Evolutionary conservation across 306 rosid species (phyloP).

Genomic region (Acacia melanoxylon): DNA sequence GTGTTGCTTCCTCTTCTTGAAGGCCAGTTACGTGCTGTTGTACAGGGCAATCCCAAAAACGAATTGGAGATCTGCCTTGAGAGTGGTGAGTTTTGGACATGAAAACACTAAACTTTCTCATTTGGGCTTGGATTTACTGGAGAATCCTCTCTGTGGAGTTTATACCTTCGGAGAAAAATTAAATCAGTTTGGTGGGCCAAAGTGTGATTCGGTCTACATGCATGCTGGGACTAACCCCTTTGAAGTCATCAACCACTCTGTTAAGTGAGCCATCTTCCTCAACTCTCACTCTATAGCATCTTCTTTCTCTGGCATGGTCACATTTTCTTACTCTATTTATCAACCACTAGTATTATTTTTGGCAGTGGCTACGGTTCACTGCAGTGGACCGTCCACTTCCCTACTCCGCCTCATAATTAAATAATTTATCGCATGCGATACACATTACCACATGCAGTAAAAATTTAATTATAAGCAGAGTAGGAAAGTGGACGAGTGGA

Average conservation of each 20-base stretch:
- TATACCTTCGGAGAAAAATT: too few species aligned
- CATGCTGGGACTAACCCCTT: slow-evolving; percentile 95
- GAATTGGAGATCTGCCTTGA: slow-evolving; percentile 90
- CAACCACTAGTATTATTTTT: too few species aligned
- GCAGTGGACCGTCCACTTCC: too few species aligned
- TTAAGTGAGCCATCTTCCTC: slow-evolving; percentile 57
- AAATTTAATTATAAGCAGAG: too few species aligned
- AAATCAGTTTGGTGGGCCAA: slow-evolving; percentile 17
- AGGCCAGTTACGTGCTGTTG: slow-evolving; percentile 83
- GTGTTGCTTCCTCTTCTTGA: slow-evolving; percentile 93
- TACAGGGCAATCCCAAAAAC: slow-evolving; percentile 87
- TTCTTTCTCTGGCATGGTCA: background rate
- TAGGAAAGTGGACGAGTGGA: too few species aligned
- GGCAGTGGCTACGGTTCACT: too few species aligned
- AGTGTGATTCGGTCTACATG: slow-evolving; percentile 68
- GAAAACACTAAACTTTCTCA: background rate
- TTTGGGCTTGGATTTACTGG: background rate
- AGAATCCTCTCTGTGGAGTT: slow-evolving; percentile 19
- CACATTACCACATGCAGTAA: too few species aligned
- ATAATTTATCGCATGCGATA: too few species aligned
- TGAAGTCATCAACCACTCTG: slow-evolving; percentile 83
- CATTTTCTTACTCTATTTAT: background rate
- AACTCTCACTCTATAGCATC: background rate
- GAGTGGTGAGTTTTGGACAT: slow-evolving; percentile 76
- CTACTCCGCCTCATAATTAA: too few species aligned